Percentiles rank a stretch among this genome's conserved stretches.
These are phyloP conservation scores for Boletus rubropictus DNA, from an alignment of 768 basidiomycete genomes.

Conservation along the genomic window DNA sequence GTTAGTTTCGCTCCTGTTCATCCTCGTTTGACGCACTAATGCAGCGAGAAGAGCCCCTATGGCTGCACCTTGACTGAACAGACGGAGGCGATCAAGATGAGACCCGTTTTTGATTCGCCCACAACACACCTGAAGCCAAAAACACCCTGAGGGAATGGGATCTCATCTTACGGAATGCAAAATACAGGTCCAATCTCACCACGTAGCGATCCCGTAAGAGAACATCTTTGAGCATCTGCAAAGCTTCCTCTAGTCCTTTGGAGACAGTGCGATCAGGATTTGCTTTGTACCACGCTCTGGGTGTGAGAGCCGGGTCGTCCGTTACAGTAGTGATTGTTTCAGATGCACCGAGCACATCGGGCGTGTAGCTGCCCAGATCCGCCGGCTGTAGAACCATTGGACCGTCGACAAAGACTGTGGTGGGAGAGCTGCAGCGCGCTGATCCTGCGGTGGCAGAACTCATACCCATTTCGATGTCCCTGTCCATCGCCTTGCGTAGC, in stretches of 20 bases:
- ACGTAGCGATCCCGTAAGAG: conserved; percentile 59
- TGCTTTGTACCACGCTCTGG: conserved; percentile 69
- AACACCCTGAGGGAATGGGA: conserved; percentile 47
- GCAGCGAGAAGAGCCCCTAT: conserved; percentile 68
- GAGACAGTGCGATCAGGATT: conserved; percentile 48
- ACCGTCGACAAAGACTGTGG: conserved; percentile 66
- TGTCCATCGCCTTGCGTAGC: conserved; percentile 61
- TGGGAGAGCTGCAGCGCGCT: background rate
- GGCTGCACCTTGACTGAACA: conserved; percentile 66
- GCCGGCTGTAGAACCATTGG: conserved; percentile 62
- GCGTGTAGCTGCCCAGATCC: conserved; percentile 41
- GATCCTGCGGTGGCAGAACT: background rate
- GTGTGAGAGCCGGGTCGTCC: conserved; percentile 48
- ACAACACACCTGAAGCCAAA: conserved; percentile 66
- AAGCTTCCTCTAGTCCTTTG: conserved; percentile 52
- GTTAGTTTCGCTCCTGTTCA: background rate
- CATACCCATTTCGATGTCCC: conserved; percentile 61
- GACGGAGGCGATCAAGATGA: conserved; percentile 4
- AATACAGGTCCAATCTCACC: conserved; percentile 34
- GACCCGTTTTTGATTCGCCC: background rate
- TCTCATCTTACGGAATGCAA: background rate
- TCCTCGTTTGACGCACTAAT: conserved; percentile 43
- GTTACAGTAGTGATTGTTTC: conserved; percentile 27
- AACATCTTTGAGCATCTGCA: conserved; percentile 49
- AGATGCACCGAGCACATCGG: conserved; percentile 34